Percentiles rank a stretch among this genome's conserved stretches.
Conservation (phyloP, 2,329 filamentous ascomycete species). For the Aspergillus intermedius region DNA sequence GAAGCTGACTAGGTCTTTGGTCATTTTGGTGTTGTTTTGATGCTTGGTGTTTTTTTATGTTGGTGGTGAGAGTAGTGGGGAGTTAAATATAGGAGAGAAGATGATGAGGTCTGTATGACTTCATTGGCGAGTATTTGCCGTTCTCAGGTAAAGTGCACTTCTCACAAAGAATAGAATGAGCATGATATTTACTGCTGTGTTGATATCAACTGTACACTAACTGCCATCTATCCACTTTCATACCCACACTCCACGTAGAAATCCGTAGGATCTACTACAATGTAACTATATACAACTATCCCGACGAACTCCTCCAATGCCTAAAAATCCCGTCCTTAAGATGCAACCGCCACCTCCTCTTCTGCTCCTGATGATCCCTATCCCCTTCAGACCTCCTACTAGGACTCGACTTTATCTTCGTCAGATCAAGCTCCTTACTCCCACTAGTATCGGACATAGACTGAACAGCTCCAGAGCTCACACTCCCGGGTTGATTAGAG, state of each 20-base stretch:
- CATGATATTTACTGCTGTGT: neutral
- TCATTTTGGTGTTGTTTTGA: neutral
- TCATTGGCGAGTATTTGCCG: neutral
- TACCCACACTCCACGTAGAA: neutral
- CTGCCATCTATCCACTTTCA: no score
- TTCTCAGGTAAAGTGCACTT: neutral
- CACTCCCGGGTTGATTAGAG: neutral
- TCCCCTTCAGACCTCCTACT: neutral
- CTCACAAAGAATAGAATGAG: neutral
- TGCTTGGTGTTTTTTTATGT: neutral
- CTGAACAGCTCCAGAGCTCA: neutral
- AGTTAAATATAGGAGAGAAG: neutral
- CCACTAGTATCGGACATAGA: neutral
- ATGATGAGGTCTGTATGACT: neutral
- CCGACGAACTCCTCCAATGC: neutral
- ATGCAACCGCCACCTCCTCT: neutral
- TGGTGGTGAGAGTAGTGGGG: neutral
- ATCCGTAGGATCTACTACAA: neutral
- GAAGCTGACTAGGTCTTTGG: slow-evolving; percentile 1
- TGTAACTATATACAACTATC: neutral
- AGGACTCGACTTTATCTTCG: neutral
- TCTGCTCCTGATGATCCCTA: neutral
- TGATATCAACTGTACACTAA: no score
- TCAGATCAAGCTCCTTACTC: neutral
- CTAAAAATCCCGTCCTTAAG: neutral